Base-by-base conservation (phyloP, 2,329 filamentous ascomycete species). In the Scytalidium sp. region DNA sequence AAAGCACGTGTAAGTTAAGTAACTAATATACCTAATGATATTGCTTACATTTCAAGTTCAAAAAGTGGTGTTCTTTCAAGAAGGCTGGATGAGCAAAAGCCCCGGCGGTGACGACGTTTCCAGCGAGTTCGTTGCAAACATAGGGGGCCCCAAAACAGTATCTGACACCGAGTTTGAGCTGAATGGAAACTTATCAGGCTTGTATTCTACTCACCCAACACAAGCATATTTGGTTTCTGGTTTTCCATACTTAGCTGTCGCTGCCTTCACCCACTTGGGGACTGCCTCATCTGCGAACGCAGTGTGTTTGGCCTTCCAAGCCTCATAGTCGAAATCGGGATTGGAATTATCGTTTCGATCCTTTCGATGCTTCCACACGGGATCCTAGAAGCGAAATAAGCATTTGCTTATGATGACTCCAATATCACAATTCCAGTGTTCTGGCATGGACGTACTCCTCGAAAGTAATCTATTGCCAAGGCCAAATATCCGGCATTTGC, bases 71-170 rank as follows among this genome's bases (percentile, higher is more conserved):
- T 46, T 78, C 74, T 43, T 74, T 75, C 42, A 79, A 55, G 51
- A 74, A 72, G 1, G 75, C 70, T 1, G 76, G 76, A 53, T 79
- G 75, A 1, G 73, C 76, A 58, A 79, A 75, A 1, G 75, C 76
- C 1, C 76, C 76, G 1, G 65, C 75, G 2, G 62, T 59, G 5
- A 71, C 67, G 0, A 53, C 59, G 11, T 66, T 64, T 4, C 54
- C 56, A 0, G 72, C 68, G 2, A 78, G 60, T 52, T 71, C 59
- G 36, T 71, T 50, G 47, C 69, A 71, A 3, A 75, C 74, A 51
- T 73, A 78, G 4, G 74, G 74, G 1, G 69, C 70, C 2, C 69
- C 70, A n/a, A n/a, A 27, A 36, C 15, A 41, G 22, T 19, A 36
- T 8, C 32, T 36, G n/a, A n/a, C n/a, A n/a, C n/a, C n/a, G n/a